phyloP scores from a whole-genome alignment of 306 rosid species.

The Rosa multiflora region DNA sequence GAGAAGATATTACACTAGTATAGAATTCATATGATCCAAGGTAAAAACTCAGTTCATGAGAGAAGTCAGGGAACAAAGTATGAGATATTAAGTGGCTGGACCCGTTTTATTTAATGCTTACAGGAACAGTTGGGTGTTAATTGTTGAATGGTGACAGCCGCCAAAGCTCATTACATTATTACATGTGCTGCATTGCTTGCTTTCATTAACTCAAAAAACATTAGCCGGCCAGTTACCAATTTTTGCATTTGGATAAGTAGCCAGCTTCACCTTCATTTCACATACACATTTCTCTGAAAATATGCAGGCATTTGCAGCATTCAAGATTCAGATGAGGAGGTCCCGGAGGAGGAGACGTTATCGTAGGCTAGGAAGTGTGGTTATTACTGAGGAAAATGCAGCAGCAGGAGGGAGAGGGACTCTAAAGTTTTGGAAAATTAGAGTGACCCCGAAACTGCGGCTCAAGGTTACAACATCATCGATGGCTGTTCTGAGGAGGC shows the following conservation, averaged over 20 bases:
- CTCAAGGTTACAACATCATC: conserved; percentile 34
- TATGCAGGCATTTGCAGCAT: conserved; percentile 16
- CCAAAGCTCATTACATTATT: neutral
- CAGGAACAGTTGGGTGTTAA: conserved; percentile 27
- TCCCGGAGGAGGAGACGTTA: conserved; percentile 32
- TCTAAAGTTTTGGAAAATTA: conserved; percentile 14
- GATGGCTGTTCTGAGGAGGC: conserved; percentile 26
- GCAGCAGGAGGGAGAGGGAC: conserved; percentile 3
- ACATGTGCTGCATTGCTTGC: neutral
- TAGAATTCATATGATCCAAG: neutral
- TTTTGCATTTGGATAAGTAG: neutral
- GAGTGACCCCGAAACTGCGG: conserved; percentile 27
- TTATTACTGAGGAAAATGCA: neutral
- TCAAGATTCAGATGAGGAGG: conserved; percentile 33
- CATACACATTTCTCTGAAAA: neutral
- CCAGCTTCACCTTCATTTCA: conserved; percentile 3
- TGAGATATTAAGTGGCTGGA: neutral
- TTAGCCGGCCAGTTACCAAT: neutral
- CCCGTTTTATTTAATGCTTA: conserved; percentile 18
- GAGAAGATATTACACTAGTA: neutral
- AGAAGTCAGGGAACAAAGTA: neutral
- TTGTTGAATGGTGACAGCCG: conserved; percentile 12
- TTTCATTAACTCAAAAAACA: neutral
- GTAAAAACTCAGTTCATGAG: neutral
- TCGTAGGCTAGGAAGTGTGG: conserved; percentile 39